Base-by-base conservation (phyloP, 148 eudicot species). In the Arctostaphylos glauca region DNA sequence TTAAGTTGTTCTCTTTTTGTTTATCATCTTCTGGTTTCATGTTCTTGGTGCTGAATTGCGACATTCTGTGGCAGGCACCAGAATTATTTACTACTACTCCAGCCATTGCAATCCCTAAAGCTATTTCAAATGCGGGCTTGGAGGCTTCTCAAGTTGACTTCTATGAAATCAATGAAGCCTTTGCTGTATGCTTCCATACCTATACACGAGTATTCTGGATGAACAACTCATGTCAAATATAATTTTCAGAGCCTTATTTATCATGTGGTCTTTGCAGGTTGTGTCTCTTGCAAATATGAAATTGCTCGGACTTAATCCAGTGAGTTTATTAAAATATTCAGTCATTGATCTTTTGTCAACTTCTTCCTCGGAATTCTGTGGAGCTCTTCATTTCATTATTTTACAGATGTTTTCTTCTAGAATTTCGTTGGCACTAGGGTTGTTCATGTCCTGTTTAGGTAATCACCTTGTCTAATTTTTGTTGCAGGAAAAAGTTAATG, bases 131-230 rank as follows among this genome's bases (percentile, higher is more conserved):
- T 88, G 95, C 98, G 84, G 96, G 95, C 60, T 84, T 96, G 82
- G 92, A 93, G 77, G 93, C 95, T 77, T 92, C 98, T 41, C 88
- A 96, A 84, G 88, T 96, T 77, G 98, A 96, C 84, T 96, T 85
- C 83, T 96, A 96, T 74, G 99, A 96, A 86, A 92, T 96, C 79
- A 96, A 96, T 79, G 99, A 96, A 89, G 99, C 99, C 72, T 96
- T 96, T 82, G 86, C 99, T 55, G 99, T 94, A 93, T 84, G 89
- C 81, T 83, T 75, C 67, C 74, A 4, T 80, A 12, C 38, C 49
- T n/a, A 64, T 74, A 9, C 48, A 70, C 53, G 76, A n/a, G 64
- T 15, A 64, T 58, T 66, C 16, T 52, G 67, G 16, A 56, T 59
- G 43, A 75, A 19, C 52, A 81, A 5, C 47, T 54, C 31, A 31